phyloP scores from a whole-genome alignment of 2,329 filamentous ascomycete genomes.

The Phialemonium atrogriseum region DNA sequence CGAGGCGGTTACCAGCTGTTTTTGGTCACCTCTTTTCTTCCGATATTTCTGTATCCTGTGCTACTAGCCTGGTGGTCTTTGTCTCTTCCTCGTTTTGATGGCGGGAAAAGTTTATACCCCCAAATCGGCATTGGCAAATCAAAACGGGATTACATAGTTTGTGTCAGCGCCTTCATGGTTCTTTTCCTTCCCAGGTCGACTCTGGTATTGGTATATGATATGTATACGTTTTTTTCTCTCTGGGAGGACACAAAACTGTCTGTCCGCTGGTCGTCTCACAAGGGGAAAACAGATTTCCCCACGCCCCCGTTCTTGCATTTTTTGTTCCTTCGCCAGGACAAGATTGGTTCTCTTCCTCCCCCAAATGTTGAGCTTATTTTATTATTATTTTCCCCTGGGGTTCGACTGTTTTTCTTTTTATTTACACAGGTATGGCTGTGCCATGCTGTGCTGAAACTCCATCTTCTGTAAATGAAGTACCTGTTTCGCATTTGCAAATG shows the following conservation, averaged over 20 bases:
- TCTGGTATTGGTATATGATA: conserved; percentile 3
- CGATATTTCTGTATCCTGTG: conserved; percentile 5
- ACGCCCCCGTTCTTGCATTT: not conserved
- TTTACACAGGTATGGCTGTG: conserved; percentile 19
- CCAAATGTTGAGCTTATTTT: not conserved
- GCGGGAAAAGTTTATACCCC: conserved; percentile 28
- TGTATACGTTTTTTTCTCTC: conserved; percentile 8
- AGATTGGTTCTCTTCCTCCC: conserved; percentile 1
- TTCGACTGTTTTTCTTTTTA: conserved; percentile 8
- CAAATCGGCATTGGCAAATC: conserved; percentile 16
- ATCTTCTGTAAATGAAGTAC: conserved; percentile 20
- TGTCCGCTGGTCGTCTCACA: not conserved
- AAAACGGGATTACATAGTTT: not conserved
- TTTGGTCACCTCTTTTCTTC: conserved; percentile 11
- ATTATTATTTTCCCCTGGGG: not conserved
- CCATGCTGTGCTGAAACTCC: conserved; percentile 22
- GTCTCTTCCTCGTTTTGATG: conserved; percentile 6
- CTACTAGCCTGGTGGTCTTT: conserved; percentile 4
- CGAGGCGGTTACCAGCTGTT: too few relatives aligned
- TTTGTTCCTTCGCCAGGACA: not conserved
- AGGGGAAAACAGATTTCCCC: not conserved
- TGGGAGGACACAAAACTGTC: conserved; percentile 6
- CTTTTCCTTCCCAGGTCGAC: conserved; percentile 1
- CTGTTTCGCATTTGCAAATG: conserved; percentile 21
- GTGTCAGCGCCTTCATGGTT: conserved; percentile 1